A percentile compares a stretch with the other conserved stretches of the same genome.
Conservation (phyloP, 169 alveolate species). For the Cryptosporidium tyzzeri region DNA sequence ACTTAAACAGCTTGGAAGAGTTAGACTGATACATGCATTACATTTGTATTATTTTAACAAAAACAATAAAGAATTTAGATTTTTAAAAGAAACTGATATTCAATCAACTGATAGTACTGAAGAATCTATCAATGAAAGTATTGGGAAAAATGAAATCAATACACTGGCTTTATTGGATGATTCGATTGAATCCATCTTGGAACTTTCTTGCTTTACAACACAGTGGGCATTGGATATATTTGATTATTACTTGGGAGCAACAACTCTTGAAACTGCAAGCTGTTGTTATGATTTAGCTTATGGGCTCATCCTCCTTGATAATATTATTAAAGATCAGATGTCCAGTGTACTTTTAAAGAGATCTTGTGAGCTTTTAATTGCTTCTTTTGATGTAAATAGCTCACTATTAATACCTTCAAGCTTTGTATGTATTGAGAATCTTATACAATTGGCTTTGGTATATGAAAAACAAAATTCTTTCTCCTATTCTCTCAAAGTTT, state of each 20-base stretch:
- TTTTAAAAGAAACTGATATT: background rate
- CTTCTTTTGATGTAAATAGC: conserved; percentile 66
- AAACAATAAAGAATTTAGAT: background rate
- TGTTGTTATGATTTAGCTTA: conserved; percentile 69
- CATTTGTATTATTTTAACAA: conserved; percentile 21
- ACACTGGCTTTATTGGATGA: conserved; percentile 48
- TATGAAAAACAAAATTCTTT: conserved; percentile 34
- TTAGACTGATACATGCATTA: conserved; percentile 34
- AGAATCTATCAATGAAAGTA: background rate
- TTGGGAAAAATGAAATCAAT: conserved; percentile 12
- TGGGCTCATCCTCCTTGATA: conserved; percentile 29
- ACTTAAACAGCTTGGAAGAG: conserved; percentile 57
- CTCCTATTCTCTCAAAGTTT: conserved; percentile 27
- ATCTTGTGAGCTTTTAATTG: conserved; percentile 49
- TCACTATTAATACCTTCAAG: conserved; percentile 27
- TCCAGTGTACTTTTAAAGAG: conserved; percentile 44
- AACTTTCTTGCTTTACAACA: conserved; percentile 59
- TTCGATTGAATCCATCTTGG: conserved; percentile 45
- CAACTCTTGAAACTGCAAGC: conserved; percentile 62
- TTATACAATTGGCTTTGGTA: conserved; percentile 53
- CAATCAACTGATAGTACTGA: background rate
- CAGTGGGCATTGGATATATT: conserved; percentile 74
- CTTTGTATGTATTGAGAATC: conserved; percentile 42
- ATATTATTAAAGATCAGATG: conserved; percentile 28
- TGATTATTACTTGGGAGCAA: conserved; percentile 72